Evolutionary conservation across 1,284 basidiomycete species (phyloP).

Genomic region (Caloboletus firmus): DNA sequence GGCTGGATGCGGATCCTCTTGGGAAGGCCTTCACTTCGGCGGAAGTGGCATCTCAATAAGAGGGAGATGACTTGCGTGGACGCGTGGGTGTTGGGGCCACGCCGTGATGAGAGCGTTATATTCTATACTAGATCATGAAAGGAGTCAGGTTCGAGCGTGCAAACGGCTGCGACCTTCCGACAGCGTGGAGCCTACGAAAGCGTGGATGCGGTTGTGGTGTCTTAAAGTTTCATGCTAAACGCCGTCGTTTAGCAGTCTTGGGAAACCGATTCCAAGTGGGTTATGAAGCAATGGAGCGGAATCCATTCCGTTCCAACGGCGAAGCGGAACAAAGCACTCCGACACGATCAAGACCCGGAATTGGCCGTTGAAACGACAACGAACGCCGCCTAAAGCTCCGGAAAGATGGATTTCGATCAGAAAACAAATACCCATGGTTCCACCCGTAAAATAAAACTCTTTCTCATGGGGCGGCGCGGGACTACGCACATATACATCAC

Average conservation of each 20-base stretch:
- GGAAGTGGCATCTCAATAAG: conserved; percentile 4
- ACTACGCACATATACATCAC: conserved; percentile 20
- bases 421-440: background rate
- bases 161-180: conserved; percentile 19
- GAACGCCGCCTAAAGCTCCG: background rate
- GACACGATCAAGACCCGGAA: conserved; percentile 5
- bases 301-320: conserved; percentile 4
- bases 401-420: background rate
- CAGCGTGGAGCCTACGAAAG: conserved; percentile 1
- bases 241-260: conserved; percentile 12
- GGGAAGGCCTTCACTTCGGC: conserved; percentile 17
- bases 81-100: conserved; percentile 11
- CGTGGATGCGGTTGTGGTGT: conserved; percentile 4
- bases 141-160: conserved; percentile 20
- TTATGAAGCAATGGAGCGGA: conserved; percentile 11
- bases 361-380: background rate
- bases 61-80: conserved; percentile 10
- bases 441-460: conserved; percentile 8
- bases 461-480: conserved; percentile 21
- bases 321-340: conserved; percentile 3
- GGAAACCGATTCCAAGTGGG: conserved; percentile 1
- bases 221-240: conserved; percentile 17
- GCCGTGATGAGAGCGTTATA: background rate
- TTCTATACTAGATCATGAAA: conserved; percentile 22
- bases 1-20: conserved; percentile 21